phyloP scores from a whole-genome alignment of 2,329 filamentous ascomycete genomes.

The Fusarium sp. region DNA sequence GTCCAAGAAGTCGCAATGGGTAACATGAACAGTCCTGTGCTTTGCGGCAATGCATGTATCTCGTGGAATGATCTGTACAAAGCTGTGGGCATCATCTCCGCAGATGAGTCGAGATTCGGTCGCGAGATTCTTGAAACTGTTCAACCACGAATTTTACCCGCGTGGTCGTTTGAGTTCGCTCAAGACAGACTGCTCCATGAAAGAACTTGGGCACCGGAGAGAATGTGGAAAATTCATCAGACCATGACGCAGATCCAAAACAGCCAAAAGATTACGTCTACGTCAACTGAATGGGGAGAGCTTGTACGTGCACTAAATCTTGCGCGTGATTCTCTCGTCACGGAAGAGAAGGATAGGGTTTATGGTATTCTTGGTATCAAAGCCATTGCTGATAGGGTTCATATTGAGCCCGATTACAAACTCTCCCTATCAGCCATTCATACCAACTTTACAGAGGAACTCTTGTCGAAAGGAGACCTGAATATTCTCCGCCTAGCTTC shows the following conservation, averaged over 20 bases:
- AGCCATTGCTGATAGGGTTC: background rate
- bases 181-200: background rate
- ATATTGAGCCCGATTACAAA: background rate
- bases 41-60: background rate
- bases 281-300: background rate
- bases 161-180: background rate
- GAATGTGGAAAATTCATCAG: background rate
- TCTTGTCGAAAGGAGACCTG: background rate
- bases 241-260: background rate
- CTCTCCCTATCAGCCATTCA: background rate
- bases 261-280: background rate
- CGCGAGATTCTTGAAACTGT: background rate
- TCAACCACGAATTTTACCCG: background rate
- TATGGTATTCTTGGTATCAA: slow-evolving; percentile 13
- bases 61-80: background rate
- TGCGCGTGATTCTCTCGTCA: background rate
- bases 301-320: background rate
- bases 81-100: background rate
- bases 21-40: background rate
- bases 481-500: background rate
- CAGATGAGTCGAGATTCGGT: background rate
- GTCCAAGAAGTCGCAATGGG: background rate
- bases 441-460: background rate
- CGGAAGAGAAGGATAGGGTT: slow-evolving; percentile 7
- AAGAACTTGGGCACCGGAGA: background rate